Base-by-base conservation (phyloP, 179 eudicot species). In the Drosera spatulata region DNA sequence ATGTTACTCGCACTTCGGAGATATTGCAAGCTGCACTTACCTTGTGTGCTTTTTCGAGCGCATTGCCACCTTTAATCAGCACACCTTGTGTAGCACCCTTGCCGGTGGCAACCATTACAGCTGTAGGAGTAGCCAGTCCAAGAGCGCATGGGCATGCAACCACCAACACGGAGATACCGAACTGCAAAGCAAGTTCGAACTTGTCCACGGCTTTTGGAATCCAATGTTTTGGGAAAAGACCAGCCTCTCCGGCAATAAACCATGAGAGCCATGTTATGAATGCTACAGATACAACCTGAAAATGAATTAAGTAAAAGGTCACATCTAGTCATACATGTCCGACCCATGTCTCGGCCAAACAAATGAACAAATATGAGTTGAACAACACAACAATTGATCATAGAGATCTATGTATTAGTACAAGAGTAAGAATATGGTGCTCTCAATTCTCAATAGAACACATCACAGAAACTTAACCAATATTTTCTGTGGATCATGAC, bases 41-140 rank as follows among this genome's bases (percentile, higher is more conserved):
- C 97, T 83, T 85, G 61, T 89, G 99, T 63, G 99, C 85, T 62
- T 79, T 86, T 78, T 93, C 99, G 62, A 93, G 79, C 41, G 99
- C 99, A 55, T 80, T 93, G 39, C 99, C 99, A 10, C 95, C 99
- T 83, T 93, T 93, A 59, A 90, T 93, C 7, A 93, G 85, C 41
- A 93, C 88, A 73, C 99, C 97, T 69, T 86, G 99, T 59, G 99
- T 79, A 67, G 99, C 99, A 61, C 99, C 97, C 10, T 86, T 84
- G 7, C 99, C 99, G 10, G 99, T 86, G 55, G 97, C 99, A 75
- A 93, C 99, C 99, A 93, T 93, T 57, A 93, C 95, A 64, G 99
- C 99, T 15, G 97, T 93, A 5, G 95, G 99, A 41, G 99, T 93
- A 37, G 99, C 99, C 77, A 93, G 71, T 62, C 97, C 99, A 11